Evolutionary conservation across 345 rosid species (phyloP).

Genomic region (Hypericum perforatum): DNA sequence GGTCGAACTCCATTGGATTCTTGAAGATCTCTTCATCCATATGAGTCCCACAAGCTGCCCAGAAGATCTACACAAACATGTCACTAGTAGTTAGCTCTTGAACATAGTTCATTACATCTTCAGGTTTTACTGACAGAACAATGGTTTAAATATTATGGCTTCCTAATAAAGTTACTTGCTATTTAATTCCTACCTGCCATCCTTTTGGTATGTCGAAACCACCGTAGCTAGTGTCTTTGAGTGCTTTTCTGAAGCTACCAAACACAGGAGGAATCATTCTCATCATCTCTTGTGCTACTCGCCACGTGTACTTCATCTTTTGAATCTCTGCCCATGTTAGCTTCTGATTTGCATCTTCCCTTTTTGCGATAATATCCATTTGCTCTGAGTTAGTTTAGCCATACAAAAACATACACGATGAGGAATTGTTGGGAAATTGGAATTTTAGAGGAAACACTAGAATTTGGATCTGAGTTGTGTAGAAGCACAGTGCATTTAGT

Average conservation of each 20-base stretch:
- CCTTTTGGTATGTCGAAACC: slow-evolving; percentile 22
- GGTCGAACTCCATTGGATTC: slow-evolving; percentile 16
- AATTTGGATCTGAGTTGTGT: too few species aligned
- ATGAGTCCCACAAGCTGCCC: slow-evolving; percentile 17
- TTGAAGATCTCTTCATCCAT: slow-evolving; percentile 16
- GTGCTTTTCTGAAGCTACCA: slow-evolving; percentile 13
- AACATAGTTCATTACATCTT: neutral
- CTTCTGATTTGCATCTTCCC: neutral
- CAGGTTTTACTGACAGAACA: neutral
- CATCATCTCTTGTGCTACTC: slow-evolving; percentile 16
- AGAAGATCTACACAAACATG: slow-evolving; percentile 5
- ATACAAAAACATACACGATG: too few species aligned
- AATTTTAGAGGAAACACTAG: too few species aligned
- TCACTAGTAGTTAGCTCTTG: neutral
- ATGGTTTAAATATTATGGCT: neutral
- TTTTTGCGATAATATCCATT: slow-evolving; percentile 4
- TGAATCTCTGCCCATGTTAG: slow-evolving; percentile 11
- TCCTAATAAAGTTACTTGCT: neutral
- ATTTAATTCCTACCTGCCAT: slow-evolving; percentile 10
- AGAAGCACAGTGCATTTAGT: too few species aligned
- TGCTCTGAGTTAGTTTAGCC: slow-evolving; percentile 4
- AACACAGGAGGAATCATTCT: slow-evolving; percentile 15
- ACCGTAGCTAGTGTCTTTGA: slow-evolving; percentile 4
- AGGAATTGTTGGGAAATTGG: too few species aligned
- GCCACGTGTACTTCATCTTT: slow-evolving; percentile 17